Conservation (phyloP, 306 rosid species). For the Leucaena leucocephala region DNA sequence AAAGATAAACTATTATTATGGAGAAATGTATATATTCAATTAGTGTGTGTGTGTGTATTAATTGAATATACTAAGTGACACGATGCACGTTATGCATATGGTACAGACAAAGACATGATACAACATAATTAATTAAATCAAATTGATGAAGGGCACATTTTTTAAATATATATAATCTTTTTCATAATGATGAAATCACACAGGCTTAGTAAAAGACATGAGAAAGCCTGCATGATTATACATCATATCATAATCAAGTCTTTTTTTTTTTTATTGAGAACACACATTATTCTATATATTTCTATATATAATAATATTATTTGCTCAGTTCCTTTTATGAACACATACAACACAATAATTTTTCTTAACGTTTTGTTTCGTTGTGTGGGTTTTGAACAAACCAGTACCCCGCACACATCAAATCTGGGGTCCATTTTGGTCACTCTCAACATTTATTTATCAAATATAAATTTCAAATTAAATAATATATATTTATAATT, state of each 20-base stretch:
- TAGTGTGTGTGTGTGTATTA: too few relatives aligned
- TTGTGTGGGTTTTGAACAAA: background rate
- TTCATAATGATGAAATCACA: background rate
- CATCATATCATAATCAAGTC: too few relatives aligned
- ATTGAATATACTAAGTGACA: too few relatives aligned
- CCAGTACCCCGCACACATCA: background rate
- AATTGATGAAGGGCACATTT: background rate
- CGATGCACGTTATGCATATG: too few relatives aligned
- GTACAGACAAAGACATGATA: background rate
- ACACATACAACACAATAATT: background rate
- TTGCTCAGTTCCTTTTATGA: background rate
- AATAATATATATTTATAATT: too few relatives aligned
- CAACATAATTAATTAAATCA: background rate
- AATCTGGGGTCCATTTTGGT: background rate
- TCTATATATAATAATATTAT: too few relatives aligned
- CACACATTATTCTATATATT: background rate
- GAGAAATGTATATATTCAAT: too few relatives aligned
- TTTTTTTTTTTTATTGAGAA: too few relatives aligned
- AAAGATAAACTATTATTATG: too few relatives aligned
- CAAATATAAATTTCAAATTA: background rate
- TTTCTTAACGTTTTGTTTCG: too few relatives aligned
- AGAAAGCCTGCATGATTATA: background rate
- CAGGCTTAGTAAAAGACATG: background rate
- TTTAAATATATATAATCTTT: background rate
- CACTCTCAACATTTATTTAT: background rate